Evolutionary conservation across 164 flowering plant genomes (phyloP), one percentile per base, ranked within the genome.

Genomic region (Magnolia changhungtana): DNA sequence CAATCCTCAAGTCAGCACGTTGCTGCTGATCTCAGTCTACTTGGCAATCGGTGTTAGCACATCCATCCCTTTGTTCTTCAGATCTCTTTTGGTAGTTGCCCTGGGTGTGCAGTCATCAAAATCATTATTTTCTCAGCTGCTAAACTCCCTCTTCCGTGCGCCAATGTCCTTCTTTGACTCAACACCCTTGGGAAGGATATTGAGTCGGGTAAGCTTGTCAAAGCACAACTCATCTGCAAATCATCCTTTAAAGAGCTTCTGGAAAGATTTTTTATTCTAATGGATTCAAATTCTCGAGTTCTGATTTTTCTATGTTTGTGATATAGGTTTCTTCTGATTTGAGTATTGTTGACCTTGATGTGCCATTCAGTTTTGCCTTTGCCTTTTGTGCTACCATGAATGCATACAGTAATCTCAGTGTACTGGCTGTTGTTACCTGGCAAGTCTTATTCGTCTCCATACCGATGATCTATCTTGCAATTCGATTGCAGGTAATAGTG

Each of bases 311-410:
- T 14, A 63, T 27, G 61, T 63, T 23, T 9, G 31, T 29, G 9
- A 8, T 9, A 3, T 78, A 91, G 97, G 89, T 90, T 8, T 91
- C 95, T n/a, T 78, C 89, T 59, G 95, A 92, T 87, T 79, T 91
- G 81, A 91, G 91, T 74, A 86, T 85, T 8, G 81, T 91, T 6
- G 96, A 92, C 77, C 86, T 88, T 49, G 90, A 92, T 78, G 50
- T 92, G 31, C 84, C 92, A 10, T 84, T 87, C 79, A 81, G 71
- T 59, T 76, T 89, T 3, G 66, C 78, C 13, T 77, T 85, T 63
- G 58, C 90, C 0, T 49, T 83, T 13, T 89, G 86, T 63, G 29
- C 94, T 31, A 80, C 93, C 51, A 75, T 80, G 21, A 87, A 81
- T 64, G 58, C 83, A 0, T 91, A 81, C 72, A 52, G 82, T 7